Base-by-base conservation (phyloP, 768 basidiomycete genomes). In the Trichaptum fuscoviolaceum region DNA sequence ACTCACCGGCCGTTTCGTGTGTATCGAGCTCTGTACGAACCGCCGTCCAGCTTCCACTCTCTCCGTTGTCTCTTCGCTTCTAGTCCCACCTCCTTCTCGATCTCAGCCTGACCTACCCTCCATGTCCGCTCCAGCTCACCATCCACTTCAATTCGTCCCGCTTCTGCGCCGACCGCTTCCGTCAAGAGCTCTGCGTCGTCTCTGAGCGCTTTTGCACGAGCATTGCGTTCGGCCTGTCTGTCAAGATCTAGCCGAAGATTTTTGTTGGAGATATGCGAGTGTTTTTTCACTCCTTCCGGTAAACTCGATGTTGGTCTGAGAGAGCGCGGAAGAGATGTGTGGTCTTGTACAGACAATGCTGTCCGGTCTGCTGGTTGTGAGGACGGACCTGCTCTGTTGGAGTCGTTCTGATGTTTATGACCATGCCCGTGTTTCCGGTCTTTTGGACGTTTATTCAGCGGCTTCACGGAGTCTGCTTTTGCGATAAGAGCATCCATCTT, bases 1-100 rank as follows among this genome's bases (percentile, higher is more conserved):
- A 79, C 85, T 72, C 62, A 93, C 92, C 94, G 83, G 70, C 97
- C 97, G 73, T 99, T 96, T 70, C 91, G 81, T 24, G 94, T 93
- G 78, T 96, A 97, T 70, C 93, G 84, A 57, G 88, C 83, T 61
- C 87, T 81, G 73, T 96, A 96, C 2, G 90, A 90, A 0, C 96
- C 96, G 15, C 90, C 89, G 67, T 96, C 92, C 58, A 99, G 77
- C 67, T 84, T 87, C 79, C 91, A 85, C 73, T 95, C 93, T 72
- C 84, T 87, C 60, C 90, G 79, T 20, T 94, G 92, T 63, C 78
- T 83, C 12, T 87, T 86, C 15, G 93, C 92, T 71, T 96, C 95
- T 68, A 82, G 79, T 0, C 94, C 87, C 60, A 92, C 82, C 24
- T 81, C 80, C 62, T 82, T 69, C 12, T 80, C 78, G 67, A 99